These are phyloP conservation scores for Corymbia citriodora DNA, from an alignment of 441 rosid genomes.

Conservation along the genomic window DNA sequence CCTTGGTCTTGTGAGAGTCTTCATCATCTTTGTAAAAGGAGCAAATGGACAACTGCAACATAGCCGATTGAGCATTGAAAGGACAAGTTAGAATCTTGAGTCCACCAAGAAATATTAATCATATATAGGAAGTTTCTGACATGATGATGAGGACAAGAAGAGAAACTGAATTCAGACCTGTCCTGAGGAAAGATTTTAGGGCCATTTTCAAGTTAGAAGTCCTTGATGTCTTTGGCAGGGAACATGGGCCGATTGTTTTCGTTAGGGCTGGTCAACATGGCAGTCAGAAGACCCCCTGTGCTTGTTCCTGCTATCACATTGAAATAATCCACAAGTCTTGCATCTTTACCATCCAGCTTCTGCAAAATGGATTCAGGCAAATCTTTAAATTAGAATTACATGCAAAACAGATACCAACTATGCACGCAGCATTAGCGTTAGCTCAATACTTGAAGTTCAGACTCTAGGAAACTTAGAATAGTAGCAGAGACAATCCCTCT, in stretches of 20 bases:
- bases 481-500: slow-evolving; percentile 6
- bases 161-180: background rate
- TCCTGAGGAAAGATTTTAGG: slow-evolving; percentile 3
- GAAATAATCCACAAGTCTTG: background rate
- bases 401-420: background rate
- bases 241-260: background rate
- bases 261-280: background rate
- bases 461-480: background rate
- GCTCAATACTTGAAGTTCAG: background rate
- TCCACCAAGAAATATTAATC: background rate
- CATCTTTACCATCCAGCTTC: slow-evolving; percentile 6
- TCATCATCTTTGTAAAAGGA: background rate
- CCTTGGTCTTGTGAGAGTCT: background rate
- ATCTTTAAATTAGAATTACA: background rate
- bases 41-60: background rate
- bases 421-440: background rate
- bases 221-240: background rate
- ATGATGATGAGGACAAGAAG: background rate
- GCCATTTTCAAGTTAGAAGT: slow-evolving; percentile 1
- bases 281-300: slow-evolving; percentile 3
- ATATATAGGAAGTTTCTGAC: background rate
- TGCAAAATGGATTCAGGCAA: background rate
- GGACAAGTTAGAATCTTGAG: background rate
- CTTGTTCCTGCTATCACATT: slow-evolving; percentile 5
- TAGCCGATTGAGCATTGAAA: background rate